Percentiles rank a stretch among this genome's conserved stretches.
These are phyloP conservation scores for Tylopilus rubrobrunneus DNA, from an alignment of 768 basidiomycete genomes.

Conservation along the genomic window DNA sequence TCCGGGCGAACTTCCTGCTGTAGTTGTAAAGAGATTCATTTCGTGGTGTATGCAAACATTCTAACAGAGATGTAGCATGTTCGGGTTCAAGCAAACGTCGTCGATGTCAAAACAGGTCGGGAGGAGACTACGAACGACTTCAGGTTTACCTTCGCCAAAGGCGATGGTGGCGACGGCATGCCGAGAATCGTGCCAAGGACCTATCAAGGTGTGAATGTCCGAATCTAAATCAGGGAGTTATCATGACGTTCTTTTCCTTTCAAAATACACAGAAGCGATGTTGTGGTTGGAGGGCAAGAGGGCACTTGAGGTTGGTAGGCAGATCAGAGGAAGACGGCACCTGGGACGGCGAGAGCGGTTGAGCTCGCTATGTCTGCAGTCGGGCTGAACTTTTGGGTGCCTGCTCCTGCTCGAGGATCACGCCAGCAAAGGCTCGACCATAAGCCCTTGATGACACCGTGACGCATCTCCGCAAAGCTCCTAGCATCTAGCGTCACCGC, in stretches of 20 bases:
- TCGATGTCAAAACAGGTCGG: conserved; percentile 60
- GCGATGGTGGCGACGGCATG: conserved; percentile 34
- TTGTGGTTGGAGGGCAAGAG: conserved; percentile 77
- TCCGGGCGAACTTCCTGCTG: conserved; percentile 30
- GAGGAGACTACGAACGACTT: conserved; percentile 75
- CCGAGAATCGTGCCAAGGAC: conserved; percentile 60
- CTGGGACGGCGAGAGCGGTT: conserved; percentile 15
- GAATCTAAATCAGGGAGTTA: not conserved
- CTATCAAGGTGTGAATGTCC: conserved; percentile 49
- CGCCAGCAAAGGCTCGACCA: not conserved
- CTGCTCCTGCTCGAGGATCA: not conserved
- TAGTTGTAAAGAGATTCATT: conserved; percentile 47
- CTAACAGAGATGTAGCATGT: conserved; percentile 48
- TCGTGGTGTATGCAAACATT: not conserved
- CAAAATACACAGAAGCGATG: conserved; percentile 63
- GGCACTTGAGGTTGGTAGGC: conserved; percentile 64
- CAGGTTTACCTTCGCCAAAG: conserved; percentile 66
- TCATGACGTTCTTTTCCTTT: conserved; percentile 4
- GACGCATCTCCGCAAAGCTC: no score
- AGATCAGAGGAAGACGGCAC: conserved; percentile 44
- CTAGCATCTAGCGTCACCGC: no score
- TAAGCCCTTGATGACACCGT: no score
- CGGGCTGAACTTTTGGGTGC: not conserved
- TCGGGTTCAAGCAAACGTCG: conserved; percentile 66
- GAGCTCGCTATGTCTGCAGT: not conserved